Conservation (phyloP, 2,329 filamentous ascomycete species). For the Colletotrichum kahawae region DNA sequence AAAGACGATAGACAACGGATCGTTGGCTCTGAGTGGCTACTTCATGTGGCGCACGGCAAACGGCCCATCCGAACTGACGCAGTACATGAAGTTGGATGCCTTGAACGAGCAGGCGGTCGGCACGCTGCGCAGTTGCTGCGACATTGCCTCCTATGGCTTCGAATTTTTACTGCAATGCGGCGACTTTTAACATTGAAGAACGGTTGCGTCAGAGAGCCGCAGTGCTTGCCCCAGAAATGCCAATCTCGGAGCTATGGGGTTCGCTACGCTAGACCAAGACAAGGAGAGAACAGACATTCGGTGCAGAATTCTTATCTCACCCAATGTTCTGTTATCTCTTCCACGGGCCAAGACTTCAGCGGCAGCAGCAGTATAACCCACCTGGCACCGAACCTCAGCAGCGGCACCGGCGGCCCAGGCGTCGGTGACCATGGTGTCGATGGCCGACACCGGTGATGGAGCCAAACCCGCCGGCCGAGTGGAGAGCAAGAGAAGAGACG, state of each 20-base stretch:
- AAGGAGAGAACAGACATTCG: constrained; percentile 5
- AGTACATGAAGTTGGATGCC: not conserved
- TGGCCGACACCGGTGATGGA: constrained; percentile 9
- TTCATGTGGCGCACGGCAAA: not conserved
- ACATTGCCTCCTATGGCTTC: constrained; percentile 9
- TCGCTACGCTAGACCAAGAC: constrained; percentile 4
- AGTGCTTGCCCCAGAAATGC: not conserved
- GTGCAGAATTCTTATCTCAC: constrained; percentile 10
- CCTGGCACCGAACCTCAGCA: not conserved
- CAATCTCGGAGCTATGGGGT: not conserved
- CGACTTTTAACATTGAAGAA: not conserved
- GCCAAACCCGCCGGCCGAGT: not conserved
- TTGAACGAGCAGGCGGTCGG: constrained; percentile 11
- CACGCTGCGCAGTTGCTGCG: constrained; percentile 8
- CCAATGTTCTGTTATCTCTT: not conserved
- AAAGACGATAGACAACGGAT: not conserved
- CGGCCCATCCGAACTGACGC: constrained; percentile 15
- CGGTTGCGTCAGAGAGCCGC: not conserved
- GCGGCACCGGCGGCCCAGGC: not conserved
- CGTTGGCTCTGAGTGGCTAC: constrained; percentile 10
- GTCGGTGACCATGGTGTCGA: not conserved
- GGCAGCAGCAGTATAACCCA: not conserved
- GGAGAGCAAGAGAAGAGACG: not conserved
- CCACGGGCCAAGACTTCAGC: not conserved
- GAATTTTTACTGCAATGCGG: not conserved